Percentiles rank a stretch among this genome's conserved stretches.
These are phyloP conservation scores for Salvia miltiorrhiza DNA, from an alignment of 257 asterid genomes.

Conservation along the genomic window DNA sequence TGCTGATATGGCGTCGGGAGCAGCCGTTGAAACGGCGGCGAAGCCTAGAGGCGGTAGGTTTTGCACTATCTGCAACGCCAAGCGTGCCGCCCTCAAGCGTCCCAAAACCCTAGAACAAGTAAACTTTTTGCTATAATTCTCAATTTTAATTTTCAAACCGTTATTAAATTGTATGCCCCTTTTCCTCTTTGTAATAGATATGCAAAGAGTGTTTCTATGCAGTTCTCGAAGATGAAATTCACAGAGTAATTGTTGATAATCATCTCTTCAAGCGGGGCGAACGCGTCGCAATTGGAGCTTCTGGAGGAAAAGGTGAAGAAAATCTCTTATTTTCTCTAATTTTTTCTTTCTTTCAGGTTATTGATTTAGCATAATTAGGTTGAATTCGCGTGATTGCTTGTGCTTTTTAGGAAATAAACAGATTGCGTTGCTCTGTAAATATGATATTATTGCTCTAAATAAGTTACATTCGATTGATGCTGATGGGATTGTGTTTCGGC, in stretches of 20 bases:
- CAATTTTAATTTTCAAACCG: neutral
- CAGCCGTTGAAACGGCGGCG: conserved; percentile 36
- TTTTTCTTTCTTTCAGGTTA: neutral
- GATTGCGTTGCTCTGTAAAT: no score
- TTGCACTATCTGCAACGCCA: conserved; percentile 61
- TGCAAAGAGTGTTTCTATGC: conserved; percentile 89
- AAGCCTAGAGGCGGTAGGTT: conserved; percentile 51
- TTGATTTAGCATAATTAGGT: neutral
- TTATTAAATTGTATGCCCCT: neutral
- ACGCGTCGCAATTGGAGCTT: conserved; percentile 96
- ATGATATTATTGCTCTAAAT: neutral
- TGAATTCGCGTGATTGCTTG: neutral
- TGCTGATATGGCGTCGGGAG: conserved; percentile 29
- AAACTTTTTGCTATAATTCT: neutral
- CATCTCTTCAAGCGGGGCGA: conserved; percentile 83
- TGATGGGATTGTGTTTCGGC: conserved; percentile 26
- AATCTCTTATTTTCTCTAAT: neutral
- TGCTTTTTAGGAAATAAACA: no score
- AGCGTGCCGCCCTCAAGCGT: conserved; percentile 84
- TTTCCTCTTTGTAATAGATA: conserved; percentile 38
- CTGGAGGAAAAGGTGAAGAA: conserved; percentile 94
- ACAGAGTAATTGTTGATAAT: conserved; percentile 70
- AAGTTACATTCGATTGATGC: neutral
- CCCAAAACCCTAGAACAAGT: conserved; percentile 96
- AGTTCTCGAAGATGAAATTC: conserved; percentile 88